phyloP scores from a whole-genome alignment of 2,329 filamentous ascomycete species.

The Aureobasidium sp. region DNA sequence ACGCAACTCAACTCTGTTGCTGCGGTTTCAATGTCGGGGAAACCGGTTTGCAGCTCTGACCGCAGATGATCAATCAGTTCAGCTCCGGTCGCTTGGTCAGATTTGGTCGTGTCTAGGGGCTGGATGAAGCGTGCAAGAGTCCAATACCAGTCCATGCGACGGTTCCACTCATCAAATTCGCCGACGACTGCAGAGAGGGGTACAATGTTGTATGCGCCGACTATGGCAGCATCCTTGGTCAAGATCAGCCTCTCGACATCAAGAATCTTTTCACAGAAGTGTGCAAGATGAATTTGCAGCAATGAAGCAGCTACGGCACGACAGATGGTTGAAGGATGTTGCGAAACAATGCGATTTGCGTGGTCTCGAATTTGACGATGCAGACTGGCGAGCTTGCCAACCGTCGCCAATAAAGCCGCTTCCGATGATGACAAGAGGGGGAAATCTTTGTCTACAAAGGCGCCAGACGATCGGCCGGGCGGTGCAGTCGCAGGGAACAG shows the following conservation, averaged over 20 bases:
- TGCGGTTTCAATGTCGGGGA: slow-evolving; percentile 72
- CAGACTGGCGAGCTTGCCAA: slow-evolving; percentile 68
- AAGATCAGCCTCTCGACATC: slow-evolving; percentile 76
- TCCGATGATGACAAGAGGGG: slow-evolving; percentile 65
- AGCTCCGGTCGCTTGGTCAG: slow-evolving; percentile 35
- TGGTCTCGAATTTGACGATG: slow-evolving; percentile 64
- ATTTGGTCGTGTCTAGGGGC: slow-evolving; percentile 22
- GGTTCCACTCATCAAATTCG: slow-evolving; percentile 81
- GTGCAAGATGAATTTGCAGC: slow-evolving; percentile 62
- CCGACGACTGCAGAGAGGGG: slow-evolving; percentile 76
- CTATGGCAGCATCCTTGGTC: slow-evolving; percentile 64
- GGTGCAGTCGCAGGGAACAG: slow-evolving; percentile 57
- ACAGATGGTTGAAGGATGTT: slow-evolving; percentile 74
- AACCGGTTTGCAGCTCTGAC: slow-evolving; percentile 74
- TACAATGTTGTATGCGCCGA: slow-evolving; percentile 89
- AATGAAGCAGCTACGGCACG: slow-evolving; percentile 79
- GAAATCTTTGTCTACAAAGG: slow-evolving; percentile 33
- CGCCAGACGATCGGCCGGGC: slow-evolving; percentile 19
- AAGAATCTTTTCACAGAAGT: slow-evolving; percentile 76
- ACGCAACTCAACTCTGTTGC: slow-evolving; percentile 63
- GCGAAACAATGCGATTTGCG: slow-evolving; percentile 57
- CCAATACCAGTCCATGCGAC: slow-evolving; percentile 81
- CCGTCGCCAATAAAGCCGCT: slow-evolving; percentile 67
- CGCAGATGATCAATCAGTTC: slow-evolving; percentile 70
- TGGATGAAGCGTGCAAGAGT: slow-evolving; percentile 62